Evolutionary conservation across 1,284 basidiomycete genomes (phyloP), one percentile per base, ranked within the genome.

Genomic region (Fomitopsis betulina): DNA sequence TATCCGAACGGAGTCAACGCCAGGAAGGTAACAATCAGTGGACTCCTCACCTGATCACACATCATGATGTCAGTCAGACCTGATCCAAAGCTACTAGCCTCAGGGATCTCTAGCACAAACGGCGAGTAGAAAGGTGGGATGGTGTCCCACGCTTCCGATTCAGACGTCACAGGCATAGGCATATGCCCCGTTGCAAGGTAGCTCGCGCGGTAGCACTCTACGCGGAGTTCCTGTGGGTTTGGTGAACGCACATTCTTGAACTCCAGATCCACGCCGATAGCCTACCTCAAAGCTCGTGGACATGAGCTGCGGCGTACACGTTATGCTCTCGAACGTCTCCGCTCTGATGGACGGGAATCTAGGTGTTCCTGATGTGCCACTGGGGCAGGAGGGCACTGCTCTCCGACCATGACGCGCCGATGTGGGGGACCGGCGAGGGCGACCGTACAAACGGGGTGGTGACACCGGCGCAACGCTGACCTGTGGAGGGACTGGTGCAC

Each of bases 241-340:
- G 1, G 37, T 49, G 12, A 45, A 15, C 13, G 6, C 17, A 8
- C 0, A 45, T 10, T 15, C 7, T 37, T 15, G 32, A n/a, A 30
- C 27, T 3, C 25, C 25, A 5, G 10, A 39, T 15, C 39, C 15
- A 1, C 53, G 23, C 17, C 2, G 25, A 5, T 27, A 4, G n/a
- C 53, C 13, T 25, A 55, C 53, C 53, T 55, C 53, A 13, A 55
- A 55, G 30, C 53, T 55, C n/a, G 49, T n/a, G 19, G 49, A 30
- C 7, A 15, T 15, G n/a, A 21, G n/a, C 49, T 9, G 32, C n/a
- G 49, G 49, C 7, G 25, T 23, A 35, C 49, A 51, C n/a, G 49
- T 51, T 21, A 51, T 51, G 19, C 49, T 51, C 49, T 51, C 19
- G 19, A 37, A 51, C 17, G 25, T 32, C 17, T 51, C 49, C 8